Base-by-base conservation (phyloP, 2,329 filamentous ascomycete genomes). In the Curvularia eragrostidis region DNA sequence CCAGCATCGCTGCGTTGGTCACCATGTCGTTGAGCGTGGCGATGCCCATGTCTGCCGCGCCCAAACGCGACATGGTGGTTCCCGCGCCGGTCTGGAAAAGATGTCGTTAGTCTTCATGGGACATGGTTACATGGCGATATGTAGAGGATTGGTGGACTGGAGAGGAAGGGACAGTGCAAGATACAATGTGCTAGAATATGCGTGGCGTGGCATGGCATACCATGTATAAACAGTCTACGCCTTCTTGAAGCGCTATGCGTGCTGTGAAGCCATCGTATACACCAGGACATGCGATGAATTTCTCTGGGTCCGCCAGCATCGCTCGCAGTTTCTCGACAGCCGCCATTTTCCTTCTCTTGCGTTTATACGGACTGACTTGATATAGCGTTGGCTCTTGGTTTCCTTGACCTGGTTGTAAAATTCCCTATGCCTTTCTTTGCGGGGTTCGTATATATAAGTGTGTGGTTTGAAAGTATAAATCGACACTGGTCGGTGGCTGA, bases 191-290 rank as follows among this genome's bases (percentile, higher is more conserved):
- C 10, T 9, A 23, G 3, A 28, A 32, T 26, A 10, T 21, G 21
- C 26, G 18, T 12, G 8, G 7, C 58, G 15, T 9, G 8, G 7
- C 58, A 18, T 38, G 26, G 48, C 79, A 43, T 75, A 88, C 87
- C 87, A 90, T 90, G 77, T 90, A 90, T 38, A 90, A 71, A 54
- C 81, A 83, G 46, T 89, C 83, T 58, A 89, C 89, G 5, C 87
- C 87, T n/a, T 85, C 79, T 41, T 81, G 77, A 21, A 89, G 78
- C 1, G 87, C 87, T 55, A 90, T 83, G 1, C 87, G 80, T 0
- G 88, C 87, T 2, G 85, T 86, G 53, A 89, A 82, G 12, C 88
- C 88, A 78, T 91, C 88, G 68, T 89, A 89, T 2, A 90, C 87
- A 30, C 88, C 87, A 0, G 87, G 87, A 50, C 84, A 86, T 2